Evolutionary conservation across 2,329 filamentous ascomycete genomes (phyloP).

Genomic region (Dichotomopilus funicola): DNA sequence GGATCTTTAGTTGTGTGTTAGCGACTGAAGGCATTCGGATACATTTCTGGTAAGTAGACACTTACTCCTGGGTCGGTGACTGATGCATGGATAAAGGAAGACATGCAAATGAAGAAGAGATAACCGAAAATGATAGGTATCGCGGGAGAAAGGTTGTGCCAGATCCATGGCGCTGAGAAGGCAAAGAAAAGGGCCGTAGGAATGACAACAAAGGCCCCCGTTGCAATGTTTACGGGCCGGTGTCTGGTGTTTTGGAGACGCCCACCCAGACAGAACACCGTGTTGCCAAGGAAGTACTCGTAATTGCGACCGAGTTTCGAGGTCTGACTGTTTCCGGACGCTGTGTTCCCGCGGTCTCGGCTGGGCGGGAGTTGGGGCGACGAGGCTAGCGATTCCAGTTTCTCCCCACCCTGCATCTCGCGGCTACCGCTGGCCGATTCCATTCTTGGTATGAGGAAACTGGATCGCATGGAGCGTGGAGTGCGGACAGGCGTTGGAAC

Average conservation of each 20-base stretch:
- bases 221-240: conserved; percentile 82
- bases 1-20: conserved; percentile 52
- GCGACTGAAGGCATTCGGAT: not conserved
- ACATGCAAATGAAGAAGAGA: conserved; percentile 81
- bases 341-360: conserved; percentile 21
- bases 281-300: conserved; percentile 92
- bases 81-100: conserved; percentile 90
- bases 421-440: conserved; percentile 47
- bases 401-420: conserved; percentile 64
- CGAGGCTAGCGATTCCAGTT: conserved; percentile 73
- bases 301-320: conserved; percentile 63
- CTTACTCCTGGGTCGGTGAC: conserved; percentile 86
- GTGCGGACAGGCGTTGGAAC: conserved; percentile 60
- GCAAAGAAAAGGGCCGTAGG: conserved; percentile 78
- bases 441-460: conserved; percentile 60
- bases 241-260: conserved; percentile 83
- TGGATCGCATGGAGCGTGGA: conserved; percentile 69
- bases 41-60: not conserved
- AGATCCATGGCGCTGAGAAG: conserved; percentile 78
- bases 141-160: conserved; percentile 79
- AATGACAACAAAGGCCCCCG: conserved; percentile 70
- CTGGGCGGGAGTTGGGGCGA: conserved; percentile 55
- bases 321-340: conserved; percentile 22
- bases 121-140: conserved; percentile 88
- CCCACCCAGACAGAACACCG: conserved; percentile 79